phyloP scores from a whole-genome alignment of 768 basidiomycete species.

The Tulasnella sp. region DNA sequence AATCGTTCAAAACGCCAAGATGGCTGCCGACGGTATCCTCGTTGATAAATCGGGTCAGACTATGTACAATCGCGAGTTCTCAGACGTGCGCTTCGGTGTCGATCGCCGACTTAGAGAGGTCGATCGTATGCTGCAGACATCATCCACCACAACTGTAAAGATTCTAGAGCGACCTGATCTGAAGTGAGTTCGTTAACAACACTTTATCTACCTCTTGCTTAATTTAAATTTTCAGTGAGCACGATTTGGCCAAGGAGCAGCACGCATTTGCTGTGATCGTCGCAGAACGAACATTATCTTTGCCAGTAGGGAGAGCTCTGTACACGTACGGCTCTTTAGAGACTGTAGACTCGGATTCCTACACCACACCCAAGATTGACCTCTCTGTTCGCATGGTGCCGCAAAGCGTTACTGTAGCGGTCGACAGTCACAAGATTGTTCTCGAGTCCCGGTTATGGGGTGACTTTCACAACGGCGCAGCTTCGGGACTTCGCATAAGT shows the following conservation, averaged over 20 bases:
- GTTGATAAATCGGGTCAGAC: slow-evolving; percentile 16
- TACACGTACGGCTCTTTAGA: slow-evolving; percentile 81
- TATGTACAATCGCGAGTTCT: slow-evolving; percentile 46
- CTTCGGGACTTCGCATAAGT: slow-evolving; percentile 76
- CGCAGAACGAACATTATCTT: slow-evolving; percentile 77
- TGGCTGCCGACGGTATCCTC: slow-evolving; percentile 4
- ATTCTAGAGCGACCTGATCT: slow-evolving; percentile 56
- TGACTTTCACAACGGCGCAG: slow-evolving; percentile 97
- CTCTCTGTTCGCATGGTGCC: slow-evolving; percentile 65
- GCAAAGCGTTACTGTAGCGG: slow-evolving; percentile 53
- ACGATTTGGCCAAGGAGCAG: slow-evolving; percentile 77
- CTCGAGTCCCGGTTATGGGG: slow-evolving; percentile 75
- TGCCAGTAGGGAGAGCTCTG: slow-evolving; percentile 83
- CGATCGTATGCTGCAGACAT: slow-evolving; percentile 79
- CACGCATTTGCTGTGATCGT: slow-evolving; percentile 70
- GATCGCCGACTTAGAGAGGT: slow-evolving; percentile 89
- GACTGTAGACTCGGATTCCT: slow-evolving; percentile 65
- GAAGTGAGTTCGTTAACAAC: slow-evolving; percentile 36
- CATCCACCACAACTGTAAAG: slow-evolving; percentile 51
- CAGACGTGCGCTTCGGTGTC: slow-evolving; percentile 77
- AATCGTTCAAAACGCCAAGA: slow-evolving; percentile 16
- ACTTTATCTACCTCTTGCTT: neutral
- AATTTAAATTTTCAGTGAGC: slow-evolving; percentile 45
- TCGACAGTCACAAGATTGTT: slow-evolving; percentile 38
- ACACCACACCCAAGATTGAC: slow-evolving; percentile 68